Conservation (phyloP, 78 protist genomes). For the Dictyostelium intermedium region DNA sequence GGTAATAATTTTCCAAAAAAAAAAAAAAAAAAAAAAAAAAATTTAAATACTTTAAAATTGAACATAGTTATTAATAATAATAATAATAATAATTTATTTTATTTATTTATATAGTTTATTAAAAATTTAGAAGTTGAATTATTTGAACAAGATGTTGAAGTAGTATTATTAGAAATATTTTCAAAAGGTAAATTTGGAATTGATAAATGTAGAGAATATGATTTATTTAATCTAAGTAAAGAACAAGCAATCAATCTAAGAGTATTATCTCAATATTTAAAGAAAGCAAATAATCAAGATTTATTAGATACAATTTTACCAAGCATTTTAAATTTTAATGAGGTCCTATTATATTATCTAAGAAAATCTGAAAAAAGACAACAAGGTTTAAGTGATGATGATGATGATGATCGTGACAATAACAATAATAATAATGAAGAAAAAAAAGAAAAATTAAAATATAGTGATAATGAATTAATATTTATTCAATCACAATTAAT, state of each 20-base stretch:
- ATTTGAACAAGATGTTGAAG: slow-evolving; percentile 45
- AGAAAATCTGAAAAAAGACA: slow-evolving; percentile 5
- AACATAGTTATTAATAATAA: too few species aligned
- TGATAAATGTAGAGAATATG: neutral
- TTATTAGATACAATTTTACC: slow-evolving; percentile 24
- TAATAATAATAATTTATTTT: too few species aligned
- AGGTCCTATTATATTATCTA: slow-evolving; percentile 23
- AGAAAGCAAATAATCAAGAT: neutral
- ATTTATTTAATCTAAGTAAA: neutral
- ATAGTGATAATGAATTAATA: slow-evolving; percentile 2
- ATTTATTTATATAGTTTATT: slow-evolving; percentile 1
- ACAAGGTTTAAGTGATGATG: neutral
- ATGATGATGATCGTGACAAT: neutral
- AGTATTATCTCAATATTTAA: slow-evolving; percentile 16
- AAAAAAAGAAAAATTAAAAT: neutral
- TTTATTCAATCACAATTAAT: slow-evolving; percentile 46
- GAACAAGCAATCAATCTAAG: slow-evolving; percentile 34
- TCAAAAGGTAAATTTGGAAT: slow-evolving; percentile 1
- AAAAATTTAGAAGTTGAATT: slow-evolving; percentile 22
- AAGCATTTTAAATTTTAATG: slow-evolving; percentile 15
- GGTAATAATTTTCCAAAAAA: neutral
- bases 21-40: too few species aligned
- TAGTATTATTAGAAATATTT: slow-evolving; percentile 27
- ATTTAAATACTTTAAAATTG: too few species aligned
- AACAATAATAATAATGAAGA: neutral